Conservation (phyloP, 163 green algal genomes). For the Chlamydomonas reinhardtii region DNA sequence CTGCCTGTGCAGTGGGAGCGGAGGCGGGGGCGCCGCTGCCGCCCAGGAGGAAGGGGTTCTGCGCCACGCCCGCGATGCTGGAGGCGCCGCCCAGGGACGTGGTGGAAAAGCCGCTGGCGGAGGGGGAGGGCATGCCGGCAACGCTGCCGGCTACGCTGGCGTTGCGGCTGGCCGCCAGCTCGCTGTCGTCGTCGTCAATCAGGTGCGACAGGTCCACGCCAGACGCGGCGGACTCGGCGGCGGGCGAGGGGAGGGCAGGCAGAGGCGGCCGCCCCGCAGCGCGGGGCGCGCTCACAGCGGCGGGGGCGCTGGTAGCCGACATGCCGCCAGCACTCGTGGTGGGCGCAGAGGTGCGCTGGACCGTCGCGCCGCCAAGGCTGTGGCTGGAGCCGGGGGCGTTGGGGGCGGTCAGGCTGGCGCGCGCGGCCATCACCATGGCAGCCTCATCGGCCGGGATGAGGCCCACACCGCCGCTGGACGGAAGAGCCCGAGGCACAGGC, state of each 20-base stretch:
- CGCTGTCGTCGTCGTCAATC: slow-evolving; percentile 22
- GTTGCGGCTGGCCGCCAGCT: too few species aligned
- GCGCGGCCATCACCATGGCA: too few species aligned
- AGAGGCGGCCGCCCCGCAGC: neutral
- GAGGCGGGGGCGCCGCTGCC: neutral
- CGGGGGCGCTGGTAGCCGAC: neutral
- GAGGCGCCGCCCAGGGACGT: too few species aligned
- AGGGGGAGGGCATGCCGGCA: too few species aligned
- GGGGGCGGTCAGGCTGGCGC: neutral
- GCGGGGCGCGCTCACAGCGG: neutral
- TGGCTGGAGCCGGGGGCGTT: neutral
- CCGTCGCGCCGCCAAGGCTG: too few species aligned
- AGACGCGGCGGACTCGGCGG: neutral
- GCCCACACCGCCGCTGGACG: neutral
- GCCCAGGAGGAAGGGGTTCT: too few species aligned
- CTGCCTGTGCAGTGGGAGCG: too few species aligned
- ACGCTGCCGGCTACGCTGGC: neutral
- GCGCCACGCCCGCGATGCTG: too few species aligned
- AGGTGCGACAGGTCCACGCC: slow-evolving; percentile 15
- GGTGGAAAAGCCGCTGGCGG: too few species aligned
- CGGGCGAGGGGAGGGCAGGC: neutral
- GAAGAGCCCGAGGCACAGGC: too few species aligned
- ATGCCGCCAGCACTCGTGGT: neutral
- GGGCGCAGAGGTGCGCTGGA: neutral
- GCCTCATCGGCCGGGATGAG: neutral